phyloP scores from a whole-genome alignment of 2,329 filamentous ascomycete genomes.

The Plectosphaerella sp. region DNA sequence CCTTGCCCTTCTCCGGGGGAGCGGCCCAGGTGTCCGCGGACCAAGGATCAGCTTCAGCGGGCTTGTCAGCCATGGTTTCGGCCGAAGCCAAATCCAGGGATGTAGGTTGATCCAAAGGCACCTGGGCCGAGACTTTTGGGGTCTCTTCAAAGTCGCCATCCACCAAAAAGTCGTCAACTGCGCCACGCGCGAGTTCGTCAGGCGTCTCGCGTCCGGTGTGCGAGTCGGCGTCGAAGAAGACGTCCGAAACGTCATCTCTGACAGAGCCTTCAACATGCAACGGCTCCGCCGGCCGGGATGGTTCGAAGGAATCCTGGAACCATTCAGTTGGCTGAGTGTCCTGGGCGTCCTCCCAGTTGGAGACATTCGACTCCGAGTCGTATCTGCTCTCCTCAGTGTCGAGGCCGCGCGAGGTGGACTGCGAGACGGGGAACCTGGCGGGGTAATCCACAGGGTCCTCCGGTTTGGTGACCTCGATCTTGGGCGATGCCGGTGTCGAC shows the following conservation, averaged over 20 bases:
- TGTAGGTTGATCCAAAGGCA: neutral
- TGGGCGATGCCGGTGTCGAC: neutral
- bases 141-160: neutral
- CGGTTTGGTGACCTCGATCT: neutral
- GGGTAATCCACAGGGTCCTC: too few relatives aligned
- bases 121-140: neutral
- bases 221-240: conserved; percentile 1
- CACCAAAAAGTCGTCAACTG: neutral
- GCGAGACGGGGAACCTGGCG: too few relatives aligned
- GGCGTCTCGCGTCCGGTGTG: neutral
- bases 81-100: neutral
- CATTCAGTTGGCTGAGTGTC: neutral
- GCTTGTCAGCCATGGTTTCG: neutral
- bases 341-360: conserved; percentile 1
- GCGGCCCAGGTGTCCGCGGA: neutral
- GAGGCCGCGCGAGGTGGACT: neutral
- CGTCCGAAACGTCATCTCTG: conserved; percentile 1
- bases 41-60: neutral
- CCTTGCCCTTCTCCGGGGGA: conserved; percentile 2
- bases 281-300: neutral
- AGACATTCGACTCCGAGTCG: neutral
- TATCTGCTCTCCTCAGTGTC: neutral
- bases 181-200: neutral
- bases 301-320: neutral
- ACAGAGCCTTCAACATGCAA: neutral